Percentiles rank a stretch among this genome's conserved stretches.
phyloP scores from a whole-genome alignment of 768 basidiomycete species.

The Pleurotus ostreatus region DNA sequence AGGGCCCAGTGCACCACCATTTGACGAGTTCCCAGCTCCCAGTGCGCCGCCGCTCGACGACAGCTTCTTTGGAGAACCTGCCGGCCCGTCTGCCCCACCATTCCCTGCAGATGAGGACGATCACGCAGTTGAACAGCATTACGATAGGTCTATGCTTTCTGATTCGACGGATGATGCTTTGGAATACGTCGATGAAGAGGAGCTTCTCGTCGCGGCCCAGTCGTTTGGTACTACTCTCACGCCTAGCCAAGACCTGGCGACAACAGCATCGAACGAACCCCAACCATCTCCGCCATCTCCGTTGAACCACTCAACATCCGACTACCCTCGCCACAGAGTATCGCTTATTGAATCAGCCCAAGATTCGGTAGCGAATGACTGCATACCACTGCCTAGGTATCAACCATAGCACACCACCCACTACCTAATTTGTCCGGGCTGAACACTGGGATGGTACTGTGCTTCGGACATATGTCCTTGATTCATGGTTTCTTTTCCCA shows the following conservation, averaged over 20 bases:
- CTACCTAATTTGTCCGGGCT: too few species aligned
- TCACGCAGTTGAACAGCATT: background rate
- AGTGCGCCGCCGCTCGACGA: conserved; percentile 27
- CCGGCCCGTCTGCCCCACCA: conserved; percentile 47
- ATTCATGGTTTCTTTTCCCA: background rate
- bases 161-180: background rate
- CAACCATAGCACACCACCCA: background rate
- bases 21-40: conserved; percentile 31
- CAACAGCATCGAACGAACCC: background rate
- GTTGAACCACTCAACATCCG: conserved; percentile 5
- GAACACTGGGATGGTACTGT: too few species aligned
- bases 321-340: conserved; percentile 2
- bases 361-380: conserved; percentile 7
- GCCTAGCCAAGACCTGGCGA: conserved; percentile 2
- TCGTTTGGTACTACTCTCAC: background rate
- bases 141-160: background rate
- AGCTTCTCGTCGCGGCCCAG: background rate
- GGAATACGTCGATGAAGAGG: conserved; percentile 5
- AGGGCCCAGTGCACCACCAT: conserved; percentile 42
- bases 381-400: conserved; percentile 6
- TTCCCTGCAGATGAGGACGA: conserved; percentile 19
- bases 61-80: conserved; percentile 13
- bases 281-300: conserved; percentile 4
- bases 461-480: too few species aligned
- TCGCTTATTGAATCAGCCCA: conserved; percentile 7